Evolutionary conservation across 331 rosid genomes (phyloP), one percentile per base, ranked within the genome.

Genomic region (Pyrus hybrid): DNA sequence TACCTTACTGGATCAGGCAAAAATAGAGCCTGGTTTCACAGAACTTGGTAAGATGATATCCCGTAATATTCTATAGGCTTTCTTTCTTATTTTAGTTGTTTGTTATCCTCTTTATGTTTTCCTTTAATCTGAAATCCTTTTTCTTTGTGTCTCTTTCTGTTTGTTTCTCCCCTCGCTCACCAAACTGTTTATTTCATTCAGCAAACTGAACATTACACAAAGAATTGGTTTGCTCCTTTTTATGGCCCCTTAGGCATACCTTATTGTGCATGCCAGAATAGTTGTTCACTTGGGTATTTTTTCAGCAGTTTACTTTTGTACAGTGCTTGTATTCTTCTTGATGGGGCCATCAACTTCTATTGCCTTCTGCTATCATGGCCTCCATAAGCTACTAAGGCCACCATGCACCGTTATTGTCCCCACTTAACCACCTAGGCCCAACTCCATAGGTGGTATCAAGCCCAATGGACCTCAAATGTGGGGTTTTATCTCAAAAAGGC

Each of bases 21-120:
- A 91, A 74, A 89, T 93, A 75, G 96, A 93, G 81, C 98, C 97
- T 71, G 90, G 91, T 82, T 93, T 93, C 81, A 93, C 97, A 4
- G 91, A 92, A 77, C 89, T 87, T 68, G 96, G 98, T 93, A 91
- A 86, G 25, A 7, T 63, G 57, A n/a, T 28, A 60, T 63, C 53
- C 66, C 28, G 21, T 57, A 68, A 32, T n/a, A 51, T 54, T 73
- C 73, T 16, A 20, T 74, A 22, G 33, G 29, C 69, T 73, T 72
- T 54, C 10, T 66, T 18, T 22, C 65, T 49, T 2, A n/a, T 37
- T 20, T 70, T 12, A 14, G 20, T 77, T 30, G 25, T 45, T 49
- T 2, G 22, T 6, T 33, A 9, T 66, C 29, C 4, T 54, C 16
- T 51, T 21, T 9, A 14, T 17, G 8, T 25, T 53, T 11, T 16